A percentile compares a stretch with the other conserved stretches of the same genome.
Evolutionary conservation across 164 flowering plant species (phyloP).

Genomic region (Brasenia schreberi): DNA sequence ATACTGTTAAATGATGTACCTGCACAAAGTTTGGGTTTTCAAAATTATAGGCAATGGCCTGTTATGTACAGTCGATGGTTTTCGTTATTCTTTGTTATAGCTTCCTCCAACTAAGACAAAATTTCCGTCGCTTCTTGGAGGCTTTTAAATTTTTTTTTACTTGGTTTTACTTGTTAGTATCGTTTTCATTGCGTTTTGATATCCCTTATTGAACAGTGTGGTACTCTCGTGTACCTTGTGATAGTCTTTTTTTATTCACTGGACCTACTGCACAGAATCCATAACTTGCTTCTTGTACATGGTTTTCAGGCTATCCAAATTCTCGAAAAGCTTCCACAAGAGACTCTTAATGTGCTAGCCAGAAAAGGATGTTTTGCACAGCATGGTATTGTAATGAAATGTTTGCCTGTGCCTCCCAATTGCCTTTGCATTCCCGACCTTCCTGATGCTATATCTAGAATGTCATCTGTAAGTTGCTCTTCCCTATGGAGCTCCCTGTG

Average conservation of each 20-base stretch:
- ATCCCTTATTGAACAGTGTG: too few species aligned
- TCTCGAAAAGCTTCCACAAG: constrained; percentile 46
- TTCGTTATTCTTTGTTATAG: too few species aligned
- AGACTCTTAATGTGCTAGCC: constrained; percentile 49
- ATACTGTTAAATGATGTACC: too few species aligned
- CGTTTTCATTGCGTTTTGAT: too few species aligned
- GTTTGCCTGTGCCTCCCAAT: constrained; percentile 91
- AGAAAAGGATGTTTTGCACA: constrained; percentile 66
- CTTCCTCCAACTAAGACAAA: too few species aligned
- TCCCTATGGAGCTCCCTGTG: not conserved
- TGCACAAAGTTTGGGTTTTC: too few species aligned
- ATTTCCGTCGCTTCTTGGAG: too few species aligned
- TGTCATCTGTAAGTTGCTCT: constrained; percentile 64
- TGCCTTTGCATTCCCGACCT: constrained; percentile 87
- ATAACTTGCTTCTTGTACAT: not conserved
- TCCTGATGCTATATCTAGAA: constrained; percentile 65
- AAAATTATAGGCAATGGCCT: too few species aligned
- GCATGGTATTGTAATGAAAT: constrained; percentile 57
- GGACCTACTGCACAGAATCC: not conserved
- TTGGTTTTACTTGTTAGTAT: too few species aligned
- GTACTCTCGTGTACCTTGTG: too few species aligned
- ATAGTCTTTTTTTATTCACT: not conserved
- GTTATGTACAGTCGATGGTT: too few species aligned
- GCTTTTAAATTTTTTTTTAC: too few species aligned
- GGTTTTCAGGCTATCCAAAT: constrained; percentile 52